Conservation (phyloP, 2,329 filamentous ascomycete species). For the Ploettnerulaceae sp. region DNA sequence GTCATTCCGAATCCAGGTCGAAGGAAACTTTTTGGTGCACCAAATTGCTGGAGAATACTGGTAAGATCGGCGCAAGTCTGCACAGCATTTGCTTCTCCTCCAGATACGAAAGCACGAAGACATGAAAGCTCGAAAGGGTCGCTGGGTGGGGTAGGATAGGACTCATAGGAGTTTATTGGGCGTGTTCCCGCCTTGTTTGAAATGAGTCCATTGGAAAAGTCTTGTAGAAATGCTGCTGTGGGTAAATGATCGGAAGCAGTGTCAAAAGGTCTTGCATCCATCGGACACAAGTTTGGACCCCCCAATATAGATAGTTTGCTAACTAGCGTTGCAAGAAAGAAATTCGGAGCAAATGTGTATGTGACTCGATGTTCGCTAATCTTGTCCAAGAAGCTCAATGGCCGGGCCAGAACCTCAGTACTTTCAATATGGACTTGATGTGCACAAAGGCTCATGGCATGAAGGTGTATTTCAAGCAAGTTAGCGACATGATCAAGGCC, state of each 20-base stretch:
- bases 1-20: slow-evolving; percentile 46
- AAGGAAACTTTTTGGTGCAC: slow-evolving; percentile 36
- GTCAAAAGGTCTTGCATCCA: too few relatives aligned
- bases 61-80: slow-evolving; percentile 33
- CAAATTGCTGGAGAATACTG: slow-evolving; percentile 31
- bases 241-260: not conserved
- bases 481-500: slow-evolving; percentile 50
- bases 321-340: slow-evolving; percentile 33
- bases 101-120: slow-evolving; percentile 37
- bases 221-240: not conserved
- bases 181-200: too few relatives aligned
- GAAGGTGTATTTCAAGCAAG: slow-evolving; percentile 48
- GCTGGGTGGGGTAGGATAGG: not conserved
- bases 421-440: slow-evolving; percentile 44
- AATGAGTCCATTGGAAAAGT: not conserved
- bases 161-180: too few relatives aligned
- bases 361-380: slow-evolving; percentile 39
- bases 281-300: too few relatives aligned
- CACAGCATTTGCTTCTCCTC: slow-evolving; percentile 43
- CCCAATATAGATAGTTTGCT: not conserved
- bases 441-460: slow-evolving; percentile 39
- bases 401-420: slow-evolving; percentile 39
- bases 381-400: slow-evolving; percentile 37
- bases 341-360: slow-evolving; percentile 43
- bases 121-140: slow-evolving; percentile 29